Conservation (phyloP, 345 rosid species). For the Cochlearia excelsa region DNA sequence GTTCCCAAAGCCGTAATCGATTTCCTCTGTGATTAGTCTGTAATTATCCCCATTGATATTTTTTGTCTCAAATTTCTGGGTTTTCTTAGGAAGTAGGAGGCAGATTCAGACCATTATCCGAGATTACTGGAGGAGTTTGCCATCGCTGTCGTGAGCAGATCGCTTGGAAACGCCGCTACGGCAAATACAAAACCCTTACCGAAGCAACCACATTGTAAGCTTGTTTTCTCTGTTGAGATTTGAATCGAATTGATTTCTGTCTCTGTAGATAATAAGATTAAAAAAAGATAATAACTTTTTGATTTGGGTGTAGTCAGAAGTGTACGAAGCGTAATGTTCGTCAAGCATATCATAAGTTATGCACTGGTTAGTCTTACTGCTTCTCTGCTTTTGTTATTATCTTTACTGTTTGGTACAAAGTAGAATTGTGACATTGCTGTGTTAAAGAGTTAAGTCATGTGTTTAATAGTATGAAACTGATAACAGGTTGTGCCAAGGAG, state of each 20-base stretch:
- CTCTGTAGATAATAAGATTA: no score
- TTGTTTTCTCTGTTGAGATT: background rate
- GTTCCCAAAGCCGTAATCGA: constrained; percentile 67
- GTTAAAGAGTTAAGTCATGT: constrained; percentile 10
- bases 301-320: constrained; percentile 25
- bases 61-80: background rate
- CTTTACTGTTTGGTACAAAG: background rate
- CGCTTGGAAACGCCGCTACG: constrained; percentile 92
- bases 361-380: constrained; percentile 60
- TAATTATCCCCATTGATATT: background rate
- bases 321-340: constrained; percentile 82
- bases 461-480: constrained; percentile 9
- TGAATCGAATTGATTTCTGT: no score
- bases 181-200: constrained; percentile 73
- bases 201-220: constrained; percentile 82
- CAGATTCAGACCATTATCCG: constrained; percentile 55
- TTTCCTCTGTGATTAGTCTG: background rate
- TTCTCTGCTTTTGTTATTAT: constrained; percentile 12
- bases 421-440: no score
- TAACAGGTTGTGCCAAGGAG: constrained; percentile 94
- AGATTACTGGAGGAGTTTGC: constrained; percentile 77
- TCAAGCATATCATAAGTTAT: constrained; percentile 89
- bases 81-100: constrained; percentile 53
- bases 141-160: constrained; percentile 80
- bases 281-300: background rate